These are phyloP conservation scores for Leccinum solheimii DNA, from an alignment of 1,284 basidiomycete genomes.

Conservation along the genomic window DNA sequence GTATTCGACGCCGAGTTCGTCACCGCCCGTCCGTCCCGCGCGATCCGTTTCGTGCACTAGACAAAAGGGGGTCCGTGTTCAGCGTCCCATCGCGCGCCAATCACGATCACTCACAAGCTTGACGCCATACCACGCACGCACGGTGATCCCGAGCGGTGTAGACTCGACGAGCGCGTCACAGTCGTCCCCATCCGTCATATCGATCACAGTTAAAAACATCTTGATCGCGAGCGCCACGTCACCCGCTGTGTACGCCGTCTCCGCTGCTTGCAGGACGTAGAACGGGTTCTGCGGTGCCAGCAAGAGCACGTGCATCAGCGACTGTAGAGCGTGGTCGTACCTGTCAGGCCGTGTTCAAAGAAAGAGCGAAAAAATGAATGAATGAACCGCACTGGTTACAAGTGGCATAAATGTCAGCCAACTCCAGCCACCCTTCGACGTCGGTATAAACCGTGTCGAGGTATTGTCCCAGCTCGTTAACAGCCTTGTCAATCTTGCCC, in stretches of 20 bases:
- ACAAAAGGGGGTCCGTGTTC: background rate
- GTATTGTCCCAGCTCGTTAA: constrained; percentile 75
- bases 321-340: constrained; percentile 52
- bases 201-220: constrained; percentile 78
- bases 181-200: constrained; percentile 75
- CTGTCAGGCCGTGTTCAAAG: constrained; percentile 11
- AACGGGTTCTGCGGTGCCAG: constrained; percentile 86
- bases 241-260: constrained; percentile 81
- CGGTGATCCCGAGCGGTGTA: constrained; percentile 55
- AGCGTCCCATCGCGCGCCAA: background rate
- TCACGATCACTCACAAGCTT: constrained; percentile 63
- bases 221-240: constrained; percentile 80
- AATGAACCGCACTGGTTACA: constrained; percentile 64
- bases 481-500: constrained; percentile 65
- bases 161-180: constrained; percentile 42
- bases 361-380: constrained; percentile 38
- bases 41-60: constrained; percentile 62
- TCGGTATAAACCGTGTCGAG: constrained; percentile 95
- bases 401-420: constrained; percentile 86
- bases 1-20: constrained; percentile 57
- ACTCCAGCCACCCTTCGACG: constrained; percentile 88
- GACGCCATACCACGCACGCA: constrained; percentile 84
- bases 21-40: constrained; percentile 39
- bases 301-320: constrained; percentile 79
- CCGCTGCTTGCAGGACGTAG: constrained; percentile 79